phyloP scores from a whole-genome alignment of 805 yeast species.

The Ogataea trehaloabstinens region DNA sequence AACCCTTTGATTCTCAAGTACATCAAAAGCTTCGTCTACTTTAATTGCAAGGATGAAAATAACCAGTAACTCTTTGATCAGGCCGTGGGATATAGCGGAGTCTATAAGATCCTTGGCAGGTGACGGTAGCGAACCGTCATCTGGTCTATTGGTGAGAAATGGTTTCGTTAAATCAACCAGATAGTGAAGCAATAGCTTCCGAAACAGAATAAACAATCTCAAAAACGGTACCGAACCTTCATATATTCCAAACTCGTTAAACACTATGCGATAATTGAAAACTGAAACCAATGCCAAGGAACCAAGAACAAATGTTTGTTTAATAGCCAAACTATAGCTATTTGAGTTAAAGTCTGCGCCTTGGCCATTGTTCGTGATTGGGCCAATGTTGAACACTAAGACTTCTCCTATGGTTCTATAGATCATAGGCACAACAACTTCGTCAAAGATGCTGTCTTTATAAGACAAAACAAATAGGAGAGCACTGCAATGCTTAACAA shows the following conservation, averaged over 20 bases:
- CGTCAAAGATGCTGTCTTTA: slow-evolving; percentile 24
- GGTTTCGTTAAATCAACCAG: slow-evolving; percentile 20
- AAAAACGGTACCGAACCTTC: slow-evolving; percentile 24
- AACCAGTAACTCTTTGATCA: slow-evolving; percentile 26
- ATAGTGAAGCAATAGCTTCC: slow-evolving; percentile 25
- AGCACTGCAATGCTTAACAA: slow-evolving; percentile 21
- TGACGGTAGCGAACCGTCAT: slow-evolving; percentile 7
- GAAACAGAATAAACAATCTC: slow-evolving; percentile 23
- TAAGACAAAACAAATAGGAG: slow-evolving; percentile 19
- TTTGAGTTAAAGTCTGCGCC: slow-evolving; percentile 12
- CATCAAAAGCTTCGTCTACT: slow-evolving; percentile 29
- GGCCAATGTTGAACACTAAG: slow-evolving; percentile 8
- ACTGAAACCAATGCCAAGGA: slow-evolving; percentile 27
- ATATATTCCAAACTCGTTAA: slow-evolving; percentile 26
- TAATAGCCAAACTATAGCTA: slow-evolving; percentile 19
- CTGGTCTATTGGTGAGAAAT: slow-evolving; percentile 13
- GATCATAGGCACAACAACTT: slow-evolving; percentile 22
- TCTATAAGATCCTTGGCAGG: slow-evolving; percentile 15
- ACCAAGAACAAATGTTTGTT: slow-evolving; percentile 25
- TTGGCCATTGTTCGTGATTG: not conserved
- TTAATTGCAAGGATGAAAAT: slow-evolving; percentile 28
- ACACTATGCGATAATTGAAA: slow-evolving; percentile 23
- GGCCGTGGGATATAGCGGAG: slow-evolving; percentile 19
- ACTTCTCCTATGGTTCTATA: slow-evolving; percentile 27
- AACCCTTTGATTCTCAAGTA: slow-evolving; percentile 26